Base-by-base conservation (phyloP, 2,329 filamentous ascomycete genomes). In the Nemania sp. region DNA sequence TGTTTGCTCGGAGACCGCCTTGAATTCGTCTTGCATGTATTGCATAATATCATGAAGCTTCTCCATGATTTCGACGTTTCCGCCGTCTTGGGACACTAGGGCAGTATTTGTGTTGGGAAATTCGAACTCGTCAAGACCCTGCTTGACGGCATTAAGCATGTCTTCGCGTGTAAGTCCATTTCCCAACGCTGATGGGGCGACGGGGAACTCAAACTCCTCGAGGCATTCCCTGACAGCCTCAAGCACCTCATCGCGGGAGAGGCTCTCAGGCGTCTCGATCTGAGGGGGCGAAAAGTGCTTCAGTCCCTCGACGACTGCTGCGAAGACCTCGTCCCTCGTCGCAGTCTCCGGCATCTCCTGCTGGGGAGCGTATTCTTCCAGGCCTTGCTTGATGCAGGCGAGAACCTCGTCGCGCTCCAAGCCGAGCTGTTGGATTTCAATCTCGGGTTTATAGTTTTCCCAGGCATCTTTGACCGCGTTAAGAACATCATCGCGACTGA, bases 401-500 rank as follows among this genome's bases (percentile, higher is more conserved):
- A 98, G 80, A 49, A 98, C 90, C 71, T 98, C 94, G 12, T 97
- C 92, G 5, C 92, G 85, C 73, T 97, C 94, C 1, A 98, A 80
- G 1, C 93, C 94, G 64, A 96, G 90, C 69, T 96, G 92, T 68
- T 97, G 90, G 4, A 96, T 83, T 68, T 96, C 89, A 52, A 97
- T 92, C 69, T 97, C 92, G 1, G 94, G 94, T 76, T 96, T 96
- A 77, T 96, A 96, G 55, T 88, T 91, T 72, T 97, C 94, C 87
- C 92, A 96, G 1, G 93, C 94, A 68, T 97, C 92, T 67, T 88
- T 88, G 13, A 98, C 90, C 2, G 93, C 92, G 29, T 90, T 84
- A 1, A 98, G 84, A 37, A 98, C 91, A 60, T 96, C 91, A 50
- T 97, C 91, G 66, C 90, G 86, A 68, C 87, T 88, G 48, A 91